Evolutionary conservation across 441 rosid genomes (phyloP), one percentile per base, ranked within the genome.

Genomic region (Adansonia grandidieri): DNA sequence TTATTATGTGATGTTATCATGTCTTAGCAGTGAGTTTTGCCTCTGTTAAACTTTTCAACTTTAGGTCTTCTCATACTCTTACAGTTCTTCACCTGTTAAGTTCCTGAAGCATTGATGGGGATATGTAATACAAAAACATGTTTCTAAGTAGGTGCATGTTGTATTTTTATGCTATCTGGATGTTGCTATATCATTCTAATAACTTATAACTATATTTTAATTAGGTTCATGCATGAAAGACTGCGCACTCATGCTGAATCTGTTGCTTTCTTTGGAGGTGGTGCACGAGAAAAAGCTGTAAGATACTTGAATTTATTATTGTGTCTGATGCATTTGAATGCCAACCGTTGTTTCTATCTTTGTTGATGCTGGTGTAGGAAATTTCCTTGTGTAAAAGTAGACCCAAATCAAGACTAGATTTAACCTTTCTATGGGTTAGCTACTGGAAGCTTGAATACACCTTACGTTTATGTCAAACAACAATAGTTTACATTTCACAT

Each of bases 191-290:
- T 32, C 37, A 32, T 32, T 32, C 37, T 32, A 32, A 32, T 32
- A 32, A 32, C 37, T 32, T 32, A 32, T 3, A 32, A 32, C 37
- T 4, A 32, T 32, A 3, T 32, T 32, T 32, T 32, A 32, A 4
- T 62, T 77, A 97, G 99, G 92, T 97, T 97, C 90, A 95, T 95
- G 99, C 99, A 95, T 82, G 99, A 97, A 88, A 91, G 99, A 81
- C 83, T 97, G 83, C 89, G 94, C 73, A 88, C 95, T 14, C 99
- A 97, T 91, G 99, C 99, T 37, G 99, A 97, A 84, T 97, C 99
- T 75, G 88, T 97, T 80, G 99, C 99, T 71, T 97, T 97, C 90
- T 97, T 97, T 87, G 99, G 99, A 78, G 99, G 99, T 73, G 99
- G 99, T 80, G 91, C 94, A 75, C 89, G 99, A 81, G 99, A 97